Conservation (phyloP, 305 asterid species). For the Fraxinus dipetala region DNA sequence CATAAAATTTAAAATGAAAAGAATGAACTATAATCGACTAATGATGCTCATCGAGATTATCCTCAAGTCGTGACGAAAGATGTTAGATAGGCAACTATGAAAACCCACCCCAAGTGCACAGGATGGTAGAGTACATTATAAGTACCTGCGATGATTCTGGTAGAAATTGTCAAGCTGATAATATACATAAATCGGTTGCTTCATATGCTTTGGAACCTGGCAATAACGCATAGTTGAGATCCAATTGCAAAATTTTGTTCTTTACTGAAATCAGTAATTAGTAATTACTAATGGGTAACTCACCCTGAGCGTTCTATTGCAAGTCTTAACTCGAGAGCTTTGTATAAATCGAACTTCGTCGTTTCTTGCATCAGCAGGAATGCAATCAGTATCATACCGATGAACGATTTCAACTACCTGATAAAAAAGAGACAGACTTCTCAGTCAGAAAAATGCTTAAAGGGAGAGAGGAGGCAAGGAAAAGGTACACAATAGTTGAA, state of each 20-base stretch:
- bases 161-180: constrained; percentile 88
- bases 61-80: background rate
- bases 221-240: constrained; percentile 19
- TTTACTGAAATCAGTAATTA: background rate
- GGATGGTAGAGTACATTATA: constrained; percentile 4
- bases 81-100: background rate
- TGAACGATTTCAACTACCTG: constrained; percentile 91
- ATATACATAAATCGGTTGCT: constrained; percentile 73
- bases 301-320: constrained; percentile 57
- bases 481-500: background rate
- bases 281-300: constrained; percentile 25
- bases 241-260: background rate
- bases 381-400: constrained; percentile 69
- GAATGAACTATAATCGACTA: background rate
- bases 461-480: constrained; percentile 6
- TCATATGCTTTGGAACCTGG: constrained; percentile 77
- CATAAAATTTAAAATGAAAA: background rate
- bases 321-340: constrained; percentile 46
- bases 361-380: constrained; percentile 44
- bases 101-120: background rate
- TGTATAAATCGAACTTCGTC: constrained; percentile 65
- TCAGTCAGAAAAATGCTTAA: constrained; percentile 25
- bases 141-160: constrained; percentile 91
- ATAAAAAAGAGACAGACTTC: constrained; percentile 5
- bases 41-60: constrained; percentile 13